Evolutionary conservation across 257 asterid species (phyloP).

Genomic region (Handroanthus guayacan): DNA sequence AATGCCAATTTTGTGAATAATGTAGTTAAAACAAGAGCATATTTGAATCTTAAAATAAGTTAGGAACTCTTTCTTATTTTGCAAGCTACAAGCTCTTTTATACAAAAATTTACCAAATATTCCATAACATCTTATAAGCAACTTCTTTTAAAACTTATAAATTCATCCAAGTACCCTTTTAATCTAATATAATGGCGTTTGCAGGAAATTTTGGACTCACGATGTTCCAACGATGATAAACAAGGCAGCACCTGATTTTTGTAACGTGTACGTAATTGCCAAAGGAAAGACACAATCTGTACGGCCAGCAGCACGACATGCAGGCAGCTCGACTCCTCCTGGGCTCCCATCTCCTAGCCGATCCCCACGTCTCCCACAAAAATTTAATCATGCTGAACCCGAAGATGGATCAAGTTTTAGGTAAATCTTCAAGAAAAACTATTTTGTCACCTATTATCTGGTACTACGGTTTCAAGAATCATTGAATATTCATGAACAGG

Average conservation of each 20-base stretch:
- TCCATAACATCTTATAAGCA: no score
- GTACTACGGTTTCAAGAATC: no score
- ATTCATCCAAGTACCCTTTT: no score
- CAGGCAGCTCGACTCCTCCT: conserved; percentile 32
- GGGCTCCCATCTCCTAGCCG: conserved; percentile 41
- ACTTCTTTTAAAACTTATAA: no score
- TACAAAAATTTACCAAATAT: no score
- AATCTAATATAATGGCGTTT: no score
- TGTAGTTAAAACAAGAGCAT: no score
- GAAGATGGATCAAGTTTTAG: conserved; percentile 43
- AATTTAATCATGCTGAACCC: conserved; percentile 26
- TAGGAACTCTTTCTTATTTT: no score
- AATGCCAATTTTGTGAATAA: no score
- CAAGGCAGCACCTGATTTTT: conserved; percentile 78
- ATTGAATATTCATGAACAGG: conserved; percentile 37
- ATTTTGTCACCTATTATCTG: neutral
- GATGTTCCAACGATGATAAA: conserved; percentile 71
- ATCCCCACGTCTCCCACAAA: conserved; percentile 25
- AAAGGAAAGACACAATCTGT: conserved; percentile 65
- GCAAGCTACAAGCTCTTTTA: no score
- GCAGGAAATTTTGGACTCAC: conserved; percentile 60
- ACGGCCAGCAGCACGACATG: conserved; percentile 60
- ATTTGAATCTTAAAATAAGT: no score
- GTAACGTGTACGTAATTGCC: conserved; percentile 71
- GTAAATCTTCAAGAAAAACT: conserved; percentile 16